phyloP scores from a whole-genome alignment of 148 eudicot species.

The Chenopodium quinoa region DNA sequence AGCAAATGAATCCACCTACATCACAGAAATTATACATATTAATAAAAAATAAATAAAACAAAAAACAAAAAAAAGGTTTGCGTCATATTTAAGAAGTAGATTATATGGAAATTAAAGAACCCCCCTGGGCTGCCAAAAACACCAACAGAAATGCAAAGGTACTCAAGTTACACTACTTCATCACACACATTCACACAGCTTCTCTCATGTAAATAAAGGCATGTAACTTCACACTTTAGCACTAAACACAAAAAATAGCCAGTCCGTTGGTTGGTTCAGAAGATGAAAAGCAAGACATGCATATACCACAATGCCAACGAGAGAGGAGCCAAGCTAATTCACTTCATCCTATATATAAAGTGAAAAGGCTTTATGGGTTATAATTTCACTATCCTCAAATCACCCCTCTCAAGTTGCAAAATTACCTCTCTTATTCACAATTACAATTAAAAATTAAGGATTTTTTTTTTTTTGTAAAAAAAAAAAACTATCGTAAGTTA shows the following conservation, averaged over 20 bases:
- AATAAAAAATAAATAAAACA: constrained; percentile 11
- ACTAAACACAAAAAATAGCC: neutral
- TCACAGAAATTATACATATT: neutral
- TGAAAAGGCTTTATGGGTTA: no score
- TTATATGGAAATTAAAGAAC: neutral
- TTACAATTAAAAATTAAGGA: no score
- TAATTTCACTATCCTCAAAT: no score
- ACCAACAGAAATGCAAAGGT: neutral
- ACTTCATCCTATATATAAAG: neutral
- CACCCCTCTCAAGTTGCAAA: no score
- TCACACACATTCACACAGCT: neutral
- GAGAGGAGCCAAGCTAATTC: neutral
- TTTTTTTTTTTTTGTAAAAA: no score
- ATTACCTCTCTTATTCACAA: no score
- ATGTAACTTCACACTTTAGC: neutral
- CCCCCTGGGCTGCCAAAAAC: neutral
- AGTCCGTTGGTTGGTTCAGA: neutral
- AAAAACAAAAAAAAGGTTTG: neutral
- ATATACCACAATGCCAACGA: no score
- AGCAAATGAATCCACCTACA: constrained; percentile 92
- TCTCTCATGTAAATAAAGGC: neutral
- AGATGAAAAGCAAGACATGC: neutral
- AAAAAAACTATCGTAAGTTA: no score
- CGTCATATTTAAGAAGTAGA: neutral
- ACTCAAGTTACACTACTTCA: neutral